Conservation (phyloP, 345 rosid species). For the Eucalyptus leucophloia region DNA sequence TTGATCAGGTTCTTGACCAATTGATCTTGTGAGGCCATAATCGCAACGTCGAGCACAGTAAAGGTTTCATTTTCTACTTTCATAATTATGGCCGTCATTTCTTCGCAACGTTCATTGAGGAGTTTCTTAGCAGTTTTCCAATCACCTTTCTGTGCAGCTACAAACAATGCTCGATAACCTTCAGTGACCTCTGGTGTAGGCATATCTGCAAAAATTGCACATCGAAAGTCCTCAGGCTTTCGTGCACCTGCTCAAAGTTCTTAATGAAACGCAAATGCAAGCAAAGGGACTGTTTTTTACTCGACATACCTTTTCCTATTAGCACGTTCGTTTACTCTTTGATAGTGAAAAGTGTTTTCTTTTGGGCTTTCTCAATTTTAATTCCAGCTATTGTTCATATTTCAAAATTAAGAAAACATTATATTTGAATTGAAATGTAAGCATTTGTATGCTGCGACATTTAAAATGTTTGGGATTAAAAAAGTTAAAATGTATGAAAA, state of each 20-base stretch:
- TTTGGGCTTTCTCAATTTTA: too few species aligned
- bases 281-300: background rate
- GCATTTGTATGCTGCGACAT: too few species aligned
- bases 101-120: accelerated
- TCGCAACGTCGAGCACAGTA: background rate
- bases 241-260: background rate
- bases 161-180: background rate
- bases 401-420: too few species aligned
- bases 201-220: background rate
- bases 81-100: background rate
- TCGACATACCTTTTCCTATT: background rate
- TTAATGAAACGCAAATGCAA: background rate
- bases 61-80: accelerated
- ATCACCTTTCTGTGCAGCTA: background rate
- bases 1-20: background rate
- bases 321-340: background rate
- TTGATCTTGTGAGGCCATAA: background rate
- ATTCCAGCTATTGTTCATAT: too few species aligned
- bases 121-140: background rate
- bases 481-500: too few species aligned
- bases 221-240: background rate
- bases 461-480: too few species aligned
- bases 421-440: too few species aligned
- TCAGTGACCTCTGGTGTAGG: background rate
- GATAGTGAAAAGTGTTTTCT: background rate